Base-by-base conservation (phyloP, 2,329 filamentous ascomycete genomes). In the Calonectria ilicicola region DNA sequence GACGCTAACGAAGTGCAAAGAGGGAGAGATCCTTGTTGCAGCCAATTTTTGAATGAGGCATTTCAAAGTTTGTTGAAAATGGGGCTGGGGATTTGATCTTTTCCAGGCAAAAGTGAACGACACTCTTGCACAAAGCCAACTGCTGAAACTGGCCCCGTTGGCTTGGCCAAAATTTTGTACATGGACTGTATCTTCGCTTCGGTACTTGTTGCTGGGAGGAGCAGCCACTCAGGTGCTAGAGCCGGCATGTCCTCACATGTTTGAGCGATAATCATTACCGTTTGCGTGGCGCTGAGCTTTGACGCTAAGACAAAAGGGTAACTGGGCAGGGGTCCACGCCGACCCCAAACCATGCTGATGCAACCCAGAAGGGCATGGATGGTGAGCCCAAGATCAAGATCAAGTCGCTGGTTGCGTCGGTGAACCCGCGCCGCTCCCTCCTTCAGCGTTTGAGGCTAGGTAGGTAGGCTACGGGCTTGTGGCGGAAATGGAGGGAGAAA, bases 381-480 rank as follows among this genome's bases (percentile, higher is more conserved):
- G 58, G 35, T 23, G 56, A 40, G 21, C 63, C 64, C 35, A 66
- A 53, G 47, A 58, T 66, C 64, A 66, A 66, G 64, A 66, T 66
- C 49, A 58, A 38, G 47, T 56, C n/a, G 49, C 63, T 44, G 47
- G 47, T 35, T 44, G 64, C 64, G 38, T 66, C 64, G 49, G 64
- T 66, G 64, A 66, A 53, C 26, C 64, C 64, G 64, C 49, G 44
- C 53, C n/a, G 21, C 35, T 40, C n/a, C 53, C 53, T 21, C 23
- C 53, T 21, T 14, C 32, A 19, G 38, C 17, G 21, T 14, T 35
- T 40, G 62, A 26, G 19, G 29, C n/a, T n/a, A n/a, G n/a, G n/a
- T n/a, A n/a, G n/a, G n/a, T n/a, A n/a, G n/a, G n/a, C 47, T 42
- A 27, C 14, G 38, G 9, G 4, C 21, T 14, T 7, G 23, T 23